Conservation (phyloP, 306 rosid genomes). For the Corylus heterophylla region DNA sequence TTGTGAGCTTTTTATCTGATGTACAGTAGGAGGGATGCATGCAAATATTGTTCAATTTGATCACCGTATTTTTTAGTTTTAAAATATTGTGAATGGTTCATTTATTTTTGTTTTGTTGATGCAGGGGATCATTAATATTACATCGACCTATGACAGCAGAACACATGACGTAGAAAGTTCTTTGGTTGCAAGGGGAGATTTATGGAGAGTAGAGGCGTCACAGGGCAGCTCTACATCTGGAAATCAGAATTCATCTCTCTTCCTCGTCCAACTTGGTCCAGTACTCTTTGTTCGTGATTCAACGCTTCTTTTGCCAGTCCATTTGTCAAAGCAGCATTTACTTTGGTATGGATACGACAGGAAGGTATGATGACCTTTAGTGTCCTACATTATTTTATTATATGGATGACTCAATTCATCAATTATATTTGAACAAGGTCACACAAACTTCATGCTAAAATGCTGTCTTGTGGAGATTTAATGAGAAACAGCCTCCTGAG, state of each 20-base stretch:
- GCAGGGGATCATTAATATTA: conserved; percentile 71
- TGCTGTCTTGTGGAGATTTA: not conserved
- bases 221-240: conserved; percentile 74
- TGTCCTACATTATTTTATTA: conserved; percentile 7
- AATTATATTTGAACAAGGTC: not conserved
- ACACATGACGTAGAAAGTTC: conserved; percentile 81
- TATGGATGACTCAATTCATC: not conserved
- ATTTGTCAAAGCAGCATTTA: conserved; percentile 92
- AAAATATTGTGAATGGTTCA: conserved; percentile 22
- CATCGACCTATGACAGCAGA: conserved; percentile 90
- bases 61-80: conserved; percentile 11
- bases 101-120: not conserved
- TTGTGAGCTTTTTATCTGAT: conserved; percentile 1
- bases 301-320: conserved; percentile 91
- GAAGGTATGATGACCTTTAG: conserved; percentile 60
- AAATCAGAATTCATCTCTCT: conserved; percentile 77
- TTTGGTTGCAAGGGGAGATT: conserved; percentile 88
- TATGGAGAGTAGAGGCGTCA: conserved; percentile 97
- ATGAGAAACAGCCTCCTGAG: not conserved
- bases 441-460: not conserved
- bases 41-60: not conserved
- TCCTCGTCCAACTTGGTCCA: conserved; percentile 95
- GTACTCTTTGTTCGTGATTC: conserved; percentile 90
- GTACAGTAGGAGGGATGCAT: not conserved
- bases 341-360: conserved; percentile 98